Evolutionary conservation across 441 rosid species (phyloP).

Genomic region (Populus hybrid): DNA sequence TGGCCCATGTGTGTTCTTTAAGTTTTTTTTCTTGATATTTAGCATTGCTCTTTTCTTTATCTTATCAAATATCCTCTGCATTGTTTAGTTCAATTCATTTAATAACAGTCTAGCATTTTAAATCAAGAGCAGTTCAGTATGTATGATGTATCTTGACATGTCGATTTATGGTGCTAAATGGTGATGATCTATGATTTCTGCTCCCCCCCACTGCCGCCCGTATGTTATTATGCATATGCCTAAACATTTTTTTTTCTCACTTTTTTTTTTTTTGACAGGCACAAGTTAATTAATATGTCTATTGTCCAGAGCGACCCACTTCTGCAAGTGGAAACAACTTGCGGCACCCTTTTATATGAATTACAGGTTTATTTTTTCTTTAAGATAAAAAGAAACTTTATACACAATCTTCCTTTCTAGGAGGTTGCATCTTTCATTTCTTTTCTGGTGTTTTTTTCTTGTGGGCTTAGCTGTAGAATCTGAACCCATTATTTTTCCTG

Average conservation of each 20-base stretch:
- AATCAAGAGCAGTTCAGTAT: not conserved
- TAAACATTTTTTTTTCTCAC: not conserved
- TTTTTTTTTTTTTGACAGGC: constrained; percentile 18
- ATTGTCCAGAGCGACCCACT: constrained; percentile 46
- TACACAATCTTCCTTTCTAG: not conserved
- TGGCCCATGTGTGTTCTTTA: not conserved
- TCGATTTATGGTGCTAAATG: not conserved
- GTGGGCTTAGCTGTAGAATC: not conserved
- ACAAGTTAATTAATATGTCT: constrained; percentile 42
- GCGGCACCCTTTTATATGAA: constrained; percentile 66
- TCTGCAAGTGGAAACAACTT: constrained; percentile 68
- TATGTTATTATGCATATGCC: not conserved
- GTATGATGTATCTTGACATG: not conserved
- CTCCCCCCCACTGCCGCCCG: too few relatives aligned
- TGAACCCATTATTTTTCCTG: not conserved
- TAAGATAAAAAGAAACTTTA: not conserved
- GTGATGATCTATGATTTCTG: not conserved
- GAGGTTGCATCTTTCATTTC: not conserved
- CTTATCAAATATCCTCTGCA: not conserved
- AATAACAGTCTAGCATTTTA: not conserved
- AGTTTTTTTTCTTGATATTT: not conserved
- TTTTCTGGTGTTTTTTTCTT: not conserved
- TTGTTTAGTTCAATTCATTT: not conserved
- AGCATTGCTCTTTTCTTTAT: not conserved
- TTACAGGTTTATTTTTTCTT: constrained; percentile 19